phyloP scores from a whole-genome alignment of 352 stramenopile genomes.

The Globisporangium echinulatum region DNA sequence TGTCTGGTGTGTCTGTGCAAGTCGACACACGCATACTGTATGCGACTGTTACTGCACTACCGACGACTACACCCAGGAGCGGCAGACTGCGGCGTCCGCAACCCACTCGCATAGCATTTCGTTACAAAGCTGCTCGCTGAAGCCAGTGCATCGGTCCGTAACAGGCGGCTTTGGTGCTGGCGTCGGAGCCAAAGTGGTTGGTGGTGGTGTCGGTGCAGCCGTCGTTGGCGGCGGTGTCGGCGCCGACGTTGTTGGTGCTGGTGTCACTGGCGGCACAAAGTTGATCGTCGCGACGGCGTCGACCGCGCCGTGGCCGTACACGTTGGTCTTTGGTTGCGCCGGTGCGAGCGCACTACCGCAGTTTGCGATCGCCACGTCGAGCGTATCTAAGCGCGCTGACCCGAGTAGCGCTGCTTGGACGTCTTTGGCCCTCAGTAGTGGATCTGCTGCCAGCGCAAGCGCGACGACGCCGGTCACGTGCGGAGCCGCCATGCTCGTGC shows the following conservation, averaged over 20 bases:
- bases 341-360: too few relatives aligned
- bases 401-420: background rate
- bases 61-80: too few relatives aligned
- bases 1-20: too few relatives aligned
- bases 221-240: background rate
- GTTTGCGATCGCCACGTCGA: background rate
- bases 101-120: conserved; percentile 4
- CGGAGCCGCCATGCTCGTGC: conserved; percentile 16
- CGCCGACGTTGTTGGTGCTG: background rate
- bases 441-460: background rate
- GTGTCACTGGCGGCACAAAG: background rate
- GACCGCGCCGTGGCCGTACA: background rate
- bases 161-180: background rate
- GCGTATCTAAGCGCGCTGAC: background rate
- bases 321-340: background rate
- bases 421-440: too few relatives aligned
- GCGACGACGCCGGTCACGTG: conserved; percentile 14
- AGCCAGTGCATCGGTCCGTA: background rate
- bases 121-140: background rate
- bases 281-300: background rate
- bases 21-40: too few relatives aligned
- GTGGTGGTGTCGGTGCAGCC: background rate
- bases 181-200: background rate
- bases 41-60: too few relatives aligned
- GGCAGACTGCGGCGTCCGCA: too few relatives aligned